Conservation (phyloP, 257 asterid genomes). For the Nicotiana tabacum region DNA sequence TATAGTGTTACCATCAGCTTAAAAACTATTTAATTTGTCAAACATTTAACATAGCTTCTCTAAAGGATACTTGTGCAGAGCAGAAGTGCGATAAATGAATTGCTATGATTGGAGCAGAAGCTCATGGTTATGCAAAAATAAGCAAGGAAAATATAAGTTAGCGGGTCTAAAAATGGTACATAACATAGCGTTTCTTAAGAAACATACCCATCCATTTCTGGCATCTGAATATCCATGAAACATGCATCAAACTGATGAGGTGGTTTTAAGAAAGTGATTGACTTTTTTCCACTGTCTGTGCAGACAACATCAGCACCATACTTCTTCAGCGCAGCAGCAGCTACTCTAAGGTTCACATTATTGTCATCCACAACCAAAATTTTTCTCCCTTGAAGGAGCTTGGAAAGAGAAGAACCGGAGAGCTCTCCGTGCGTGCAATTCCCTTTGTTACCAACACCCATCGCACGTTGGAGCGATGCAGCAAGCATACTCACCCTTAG, state of each 20-base stretch:
- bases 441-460: conserved; percentile 57
- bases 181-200: not conserved
- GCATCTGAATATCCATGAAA: conserved; percentile 99
- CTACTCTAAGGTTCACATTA: conserved; percentile 84
- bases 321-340: conserved; percentile 75
- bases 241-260: conserved; percentile 95
- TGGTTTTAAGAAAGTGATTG: conserved; percentile 59
- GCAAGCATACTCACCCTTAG: conserved; percentile 80
- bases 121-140: not conserved
- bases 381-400: conserved; percentile 70
- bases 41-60: conserved; percentile 4
- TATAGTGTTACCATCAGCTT: not conserved
- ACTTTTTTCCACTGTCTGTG: conserved; percentile 69
- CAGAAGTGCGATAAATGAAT: not conserved
- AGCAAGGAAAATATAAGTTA: not conserved
- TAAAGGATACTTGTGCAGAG: not conserved
- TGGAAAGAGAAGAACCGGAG: conserved; percentile 42
- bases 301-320: conserved; percentile 92
- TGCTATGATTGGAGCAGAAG: not conserved
- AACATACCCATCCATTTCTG: conserved; percentile 92
- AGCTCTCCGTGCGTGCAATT: conserved; percentile 44
- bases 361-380: conserved; percentile 88
- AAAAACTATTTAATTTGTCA: not conserved
- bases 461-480: conserved; percentile 74
- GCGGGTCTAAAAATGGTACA: not conserved